Evolutionary conservation across 2,329 filamentous ascomycete genomes (phyloP), one percentile per base, ranked within the genome.

Genomic region (Fusarium floridanum): DNA sequence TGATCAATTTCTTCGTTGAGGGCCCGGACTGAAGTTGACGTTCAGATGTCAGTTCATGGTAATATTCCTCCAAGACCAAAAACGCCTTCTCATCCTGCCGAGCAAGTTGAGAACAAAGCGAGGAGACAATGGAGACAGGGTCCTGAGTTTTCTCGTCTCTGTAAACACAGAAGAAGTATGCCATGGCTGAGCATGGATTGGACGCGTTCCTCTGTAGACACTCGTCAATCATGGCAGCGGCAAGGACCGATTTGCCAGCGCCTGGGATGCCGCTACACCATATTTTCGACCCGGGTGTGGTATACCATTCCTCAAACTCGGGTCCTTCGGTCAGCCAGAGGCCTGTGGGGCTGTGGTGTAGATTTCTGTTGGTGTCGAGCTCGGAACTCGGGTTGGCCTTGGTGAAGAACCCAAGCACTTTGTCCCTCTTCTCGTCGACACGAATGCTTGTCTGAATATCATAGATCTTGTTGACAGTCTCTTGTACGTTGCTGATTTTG

Each of bases 241-340:
- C 70, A 5, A 72, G 27, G 2, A 70, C 67, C 1, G 67, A 64
- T 17, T 72, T 72, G 3, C 70, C 70, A 7, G 60, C 70, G 0
- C 70, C 70, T 2, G 70, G 70, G 2, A 72, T 72, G 24, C 70
- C 70, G 6, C 10, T 65, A 1, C 61, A 39, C 70, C 70, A 70
- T 2, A 55, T n/a, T 11, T 20, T 67, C 0, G 57, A 60, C 6
- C n/a, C 36, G 0, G 29, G 61, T 1, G 27, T 60, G 0, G 1
- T 17, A 6, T 55, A 65, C 64, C 64, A 72, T 2, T 64, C 39
- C 7, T 55, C 36, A 14, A 71, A 66, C 4, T 66, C 62, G 0
- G 16, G 10, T 0, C 39, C 27, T 2, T 67, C 9, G 3, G 66
- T 67, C 1, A 71, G 16, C 66, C 68, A 73, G 9, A 66, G 36